Conservation (phyloP, 2,329 filamentous ascomycete genomes). For the Huntiella savannae region DNA sequence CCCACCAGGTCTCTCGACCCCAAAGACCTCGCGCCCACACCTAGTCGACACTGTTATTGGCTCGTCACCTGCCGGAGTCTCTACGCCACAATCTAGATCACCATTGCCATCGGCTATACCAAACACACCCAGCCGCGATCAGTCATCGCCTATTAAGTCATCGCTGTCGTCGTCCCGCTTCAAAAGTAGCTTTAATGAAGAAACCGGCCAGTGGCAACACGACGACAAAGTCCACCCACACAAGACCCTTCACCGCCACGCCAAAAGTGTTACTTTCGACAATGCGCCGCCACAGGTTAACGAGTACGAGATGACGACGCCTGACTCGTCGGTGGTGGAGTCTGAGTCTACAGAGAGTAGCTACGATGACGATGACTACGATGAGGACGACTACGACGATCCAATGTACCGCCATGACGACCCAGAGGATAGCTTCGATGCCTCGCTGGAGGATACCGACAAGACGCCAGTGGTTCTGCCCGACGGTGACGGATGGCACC, state of each 20-base stretch:
- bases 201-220: conserved; percentile 48
- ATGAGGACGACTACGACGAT: conserved; percentile 57
- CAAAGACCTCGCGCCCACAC: not conserved
- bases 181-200: conserved; percentile 50
- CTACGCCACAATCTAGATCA: conserved; percentile 8
- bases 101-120: conserved; percentile 16
- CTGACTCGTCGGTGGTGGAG: conserved; percentile 80
- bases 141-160: conserved; percentile 70
- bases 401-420: conserved; percentile 21
- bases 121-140: conserved; percentile 46
- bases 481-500: conserved; percentile 63
- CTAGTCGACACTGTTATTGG: conserved; percentile 5
- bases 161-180: conserved; percentile 54
- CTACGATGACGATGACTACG: conserved; percentile 67
- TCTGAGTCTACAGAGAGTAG: conserved; percentile 84
- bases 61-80: conserved; percentile 6
- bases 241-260: conserved; percentile 56
- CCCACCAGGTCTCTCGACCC: not conserved
- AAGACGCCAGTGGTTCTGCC: conserved; percentile 97
- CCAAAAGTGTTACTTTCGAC: conserved; percentile 96
- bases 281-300: conserved; percentile 84
- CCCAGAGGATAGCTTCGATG: conserved; percentile 80
- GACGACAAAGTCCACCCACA: conserved; percentile 45
- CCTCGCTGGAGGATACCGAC: conserved; percentile 82
- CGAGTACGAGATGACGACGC: conserved; percentile 95